Percentiles rank a stretch among this genome's conserved stretches.
These are phyloP conservation scores for Rhizopus arrhizus DNA, from an alignment of 371 early-diverging fungal species.

Conservation along the genomic window DNA sequence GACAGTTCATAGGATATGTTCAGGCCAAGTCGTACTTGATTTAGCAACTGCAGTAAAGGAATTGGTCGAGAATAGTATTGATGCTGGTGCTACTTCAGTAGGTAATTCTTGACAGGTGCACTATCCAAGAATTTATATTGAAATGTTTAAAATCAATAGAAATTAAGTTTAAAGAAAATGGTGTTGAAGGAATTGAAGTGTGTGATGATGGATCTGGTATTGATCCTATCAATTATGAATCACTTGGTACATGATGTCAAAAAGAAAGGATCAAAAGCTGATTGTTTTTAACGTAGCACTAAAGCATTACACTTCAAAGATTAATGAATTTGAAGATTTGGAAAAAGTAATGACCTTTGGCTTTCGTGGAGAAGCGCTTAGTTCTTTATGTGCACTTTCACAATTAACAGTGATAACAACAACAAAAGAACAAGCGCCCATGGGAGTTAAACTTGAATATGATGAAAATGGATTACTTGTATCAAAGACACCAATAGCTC, in stretches of 20 bases:
- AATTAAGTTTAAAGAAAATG: conserved; percentile 81
- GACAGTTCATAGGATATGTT: conserved; percentile 78
- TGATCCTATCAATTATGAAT: conserved; percentile 57
- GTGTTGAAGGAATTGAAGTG: conserved; percentile 75
- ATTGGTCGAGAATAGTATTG: conserved; percentile 96
- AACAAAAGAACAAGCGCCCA: conserved; percentile 63
- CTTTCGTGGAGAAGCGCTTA: conserved; percentile 86
- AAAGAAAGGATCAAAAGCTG: no score
- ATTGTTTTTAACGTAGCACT: conserved; percentile 24
- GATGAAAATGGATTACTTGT: conserved; percentile 57
- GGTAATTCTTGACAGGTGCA: conserved; percentile 45
- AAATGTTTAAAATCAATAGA: conserved; percentile 46
- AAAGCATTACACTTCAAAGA: conserved; percentile 83
- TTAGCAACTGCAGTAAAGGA: conserved; percentile 91
- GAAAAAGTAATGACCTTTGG: conserved; percentile 72
- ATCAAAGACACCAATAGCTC: conserved; percentile 51
- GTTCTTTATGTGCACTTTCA: conserved; percentile 74
- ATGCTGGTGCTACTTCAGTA: conserved; percentile 86
- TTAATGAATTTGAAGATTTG: conserved; percentile 71
- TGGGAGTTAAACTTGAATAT: conserved; percentile 74
- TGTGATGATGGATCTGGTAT: conserved; percentile 90
- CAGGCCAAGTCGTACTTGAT: conserved; percentile 92
- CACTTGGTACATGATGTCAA: conserved; percentile 34
- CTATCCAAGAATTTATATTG: background rate
- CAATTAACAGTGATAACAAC: conserved; percentile 66